A percentile compares a stretch with the other conserved stretches of the same genome.
Evolutionary conservation across 805 yeast species (phyloP).

Genomic region (Teunomyces panamensis): DNA sequence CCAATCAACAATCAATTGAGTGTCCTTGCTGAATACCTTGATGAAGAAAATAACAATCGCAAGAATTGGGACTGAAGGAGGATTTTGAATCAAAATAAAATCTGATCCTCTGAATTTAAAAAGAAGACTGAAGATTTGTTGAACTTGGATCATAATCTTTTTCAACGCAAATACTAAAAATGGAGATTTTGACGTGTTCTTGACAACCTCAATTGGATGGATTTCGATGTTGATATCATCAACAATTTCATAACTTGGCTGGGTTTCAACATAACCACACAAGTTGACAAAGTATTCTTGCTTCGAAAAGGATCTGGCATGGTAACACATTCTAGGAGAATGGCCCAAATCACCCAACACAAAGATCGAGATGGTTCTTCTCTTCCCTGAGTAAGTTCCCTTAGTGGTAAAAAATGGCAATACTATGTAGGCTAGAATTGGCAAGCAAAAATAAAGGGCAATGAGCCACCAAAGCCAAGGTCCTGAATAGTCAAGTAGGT

Average conservation of each 20-base stretch:
- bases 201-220: slow-evolving; percentile 42
- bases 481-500: slow-evolving; percentile 11
- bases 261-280: slow-evolving; percentile 75
- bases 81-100: slow-evolving; percentile 79
- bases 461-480: slow-evolving; percentile 46
- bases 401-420: slow-evolving; percentile 35
- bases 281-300: slow-evolving; percentile 73
- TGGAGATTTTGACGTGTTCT: slow-evolving; percentile 43
- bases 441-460: slow-evolving; percentile 44
- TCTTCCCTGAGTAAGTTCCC: slow-evolving; percentile 17
- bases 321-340: slow-evolving; percentile 93
- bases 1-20: slow-evolving; percentile 86
- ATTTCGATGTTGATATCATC: slow-evolving; percentile 53
- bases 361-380: slow-evolving; percentile 63
- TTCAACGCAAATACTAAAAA: slow-evolving; percentile 52
- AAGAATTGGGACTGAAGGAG: slow-evolving; percentile 86
- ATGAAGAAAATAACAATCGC: slow-evolving; percentile 58
- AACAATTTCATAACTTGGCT: slow-evolving; percentile 47
- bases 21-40: slow-evolving; percentile 45
- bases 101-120: slow-evolving; percentile 58
- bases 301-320: slow-evolving; percentile 72
- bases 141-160: slow-evolving; percentile 61
- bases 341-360: slow-evolving; percentile 94
- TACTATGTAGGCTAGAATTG: slow-evolving; percentile 39
- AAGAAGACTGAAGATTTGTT: slow-evolving; percentile 45